Evolutionary conservation across 345 rosid genomes (phyloP).

Genomic region (Gossypium australe): DNA sequence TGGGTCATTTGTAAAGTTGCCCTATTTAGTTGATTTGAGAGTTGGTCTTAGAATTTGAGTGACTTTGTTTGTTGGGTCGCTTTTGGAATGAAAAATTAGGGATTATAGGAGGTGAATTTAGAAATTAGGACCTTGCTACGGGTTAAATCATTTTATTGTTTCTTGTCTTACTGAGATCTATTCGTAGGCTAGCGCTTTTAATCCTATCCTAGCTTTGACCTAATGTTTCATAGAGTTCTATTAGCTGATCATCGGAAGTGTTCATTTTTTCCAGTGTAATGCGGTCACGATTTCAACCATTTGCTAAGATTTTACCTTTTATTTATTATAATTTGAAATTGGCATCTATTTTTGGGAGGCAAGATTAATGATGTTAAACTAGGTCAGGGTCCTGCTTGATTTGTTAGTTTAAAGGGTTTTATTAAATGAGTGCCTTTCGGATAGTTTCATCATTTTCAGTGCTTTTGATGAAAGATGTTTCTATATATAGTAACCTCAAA

Average conservation of each 20-base stretch:
- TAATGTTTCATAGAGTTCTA: neutral
- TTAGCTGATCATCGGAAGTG: neutral
- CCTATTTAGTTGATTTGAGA: neutral
- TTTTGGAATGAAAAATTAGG: neutral
- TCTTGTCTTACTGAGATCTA: neutral
- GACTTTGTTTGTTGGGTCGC: neutral
- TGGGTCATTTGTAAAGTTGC: neutral
- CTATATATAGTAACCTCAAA: neutral
- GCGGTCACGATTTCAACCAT: neutral
- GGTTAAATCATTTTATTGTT: neutral
- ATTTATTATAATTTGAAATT: neutral
- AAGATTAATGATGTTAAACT: neutral
- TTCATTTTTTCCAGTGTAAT: neutral
- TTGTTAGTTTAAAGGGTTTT: neutral
- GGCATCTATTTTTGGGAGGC: neutral
- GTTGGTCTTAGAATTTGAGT: constrained; percentile 3
- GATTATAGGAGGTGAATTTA: neutral
- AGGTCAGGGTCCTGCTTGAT: neutral
- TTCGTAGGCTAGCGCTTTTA: neutral
- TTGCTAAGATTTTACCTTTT: neutral
- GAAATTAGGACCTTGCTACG: constrained; percentile 13
- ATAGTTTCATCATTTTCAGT: neutral
- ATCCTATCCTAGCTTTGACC: neutral
- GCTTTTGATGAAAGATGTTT: neutral
- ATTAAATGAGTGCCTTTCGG: neutral